Conservation (phyloP, 2,329 filamentous ascomycete genomes). For the Zopfia rhizophila region DNA sequence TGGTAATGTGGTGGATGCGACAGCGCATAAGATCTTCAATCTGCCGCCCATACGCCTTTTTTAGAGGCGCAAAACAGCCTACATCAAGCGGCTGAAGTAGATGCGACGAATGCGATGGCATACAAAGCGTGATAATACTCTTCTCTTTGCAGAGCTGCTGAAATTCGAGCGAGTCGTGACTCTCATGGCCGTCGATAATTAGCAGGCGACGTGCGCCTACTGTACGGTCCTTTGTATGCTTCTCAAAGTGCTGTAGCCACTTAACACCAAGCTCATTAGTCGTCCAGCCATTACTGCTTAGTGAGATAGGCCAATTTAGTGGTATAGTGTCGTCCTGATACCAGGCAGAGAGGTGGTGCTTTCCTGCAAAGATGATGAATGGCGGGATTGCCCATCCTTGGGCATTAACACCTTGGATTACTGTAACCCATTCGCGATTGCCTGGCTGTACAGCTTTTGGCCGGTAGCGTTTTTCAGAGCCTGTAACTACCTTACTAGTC, state of each 20-base stretch:
- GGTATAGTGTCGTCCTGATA: conserved; percentile 20
- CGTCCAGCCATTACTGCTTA: conserved; percentile 48
- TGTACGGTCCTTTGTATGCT: conserved; percentile 30
- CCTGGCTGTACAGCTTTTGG: no score
- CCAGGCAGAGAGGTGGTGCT: conserved; percentile 17
- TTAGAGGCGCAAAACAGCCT: conserved; percentile 47
- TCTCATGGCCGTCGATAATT: conserved; percentile 52
- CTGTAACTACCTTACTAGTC: no score
- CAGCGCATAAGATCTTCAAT: conserved; percentile 39
- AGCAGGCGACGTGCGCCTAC: conserved; percentile 44
- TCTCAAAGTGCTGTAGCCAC: conserved; percentile 51
- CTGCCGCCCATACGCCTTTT: conserved; percentile 39
- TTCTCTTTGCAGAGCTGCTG: conserved; percentile 45
- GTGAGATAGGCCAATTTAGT: conserved; percentile 38
- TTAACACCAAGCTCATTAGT: conserved; percentile 46
- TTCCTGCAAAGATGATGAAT: conserved; percentile 30
- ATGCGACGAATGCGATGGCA: conserved; percentile 50
- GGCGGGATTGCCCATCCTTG: no score
- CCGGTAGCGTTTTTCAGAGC: no score
- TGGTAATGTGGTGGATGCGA: conserved; percentile 41
- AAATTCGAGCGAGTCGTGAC: conserved; percentile 49
- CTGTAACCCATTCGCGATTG: no score
- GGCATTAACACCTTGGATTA: no score
- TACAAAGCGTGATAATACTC: conserved; percentile 52
- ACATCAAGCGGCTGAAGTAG: conserved; percentile 53